phyloP scores from a whole-genome alignment of 2,329 filamentous ascomycete genomes.

The Colletotrichum viniferum region DNA sequence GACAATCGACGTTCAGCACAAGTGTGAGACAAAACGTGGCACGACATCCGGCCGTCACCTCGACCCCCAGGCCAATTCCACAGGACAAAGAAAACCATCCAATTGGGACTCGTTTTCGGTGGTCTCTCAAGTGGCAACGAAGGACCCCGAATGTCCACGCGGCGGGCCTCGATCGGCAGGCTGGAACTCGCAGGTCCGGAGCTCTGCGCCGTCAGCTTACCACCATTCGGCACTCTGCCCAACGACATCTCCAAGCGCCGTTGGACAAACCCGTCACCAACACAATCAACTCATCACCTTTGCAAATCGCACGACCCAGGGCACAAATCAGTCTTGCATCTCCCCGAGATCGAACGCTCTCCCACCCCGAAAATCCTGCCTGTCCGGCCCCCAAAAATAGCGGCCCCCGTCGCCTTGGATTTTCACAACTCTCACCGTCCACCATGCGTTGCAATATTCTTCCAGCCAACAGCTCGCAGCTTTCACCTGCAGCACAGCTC shows the following conservation, averaged over 20 bases:
- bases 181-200: not conserved
- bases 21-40: not conserved
- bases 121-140: not conserved
- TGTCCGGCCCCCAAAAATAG: not conserved
- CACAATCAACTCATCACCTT: not conserved
- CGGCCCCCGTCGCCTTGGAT: not conserved
- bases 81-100: not conserved
- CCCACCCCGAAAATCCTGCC: not conserved
- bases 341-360: not conserved
- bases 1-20: not conserved
- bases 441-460: not conserved
- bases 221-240: not conserved
- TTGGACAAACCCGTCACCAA: not conserved
- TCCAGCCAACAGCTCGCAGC: not conserved
- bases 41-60: not conserved
- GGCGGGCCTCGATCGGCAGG: not conserved
- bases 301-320: not conserved
- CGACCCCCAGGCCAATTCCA: not conserved
- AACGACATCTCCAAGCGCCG: not conserved
- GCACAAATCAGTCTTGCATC: not conserved
- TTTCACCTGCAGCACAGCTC: not conserved
- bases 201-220: constrained; percentile 12
- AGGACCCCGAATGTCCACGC: not conserved
- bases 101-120: not conserved
- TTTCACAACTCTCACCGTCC: not conserved